Evolutionary conservation across 495 filamentous ascomycete species (phyloP).

Genomic region (Neurospora sublineolata): DNA sequence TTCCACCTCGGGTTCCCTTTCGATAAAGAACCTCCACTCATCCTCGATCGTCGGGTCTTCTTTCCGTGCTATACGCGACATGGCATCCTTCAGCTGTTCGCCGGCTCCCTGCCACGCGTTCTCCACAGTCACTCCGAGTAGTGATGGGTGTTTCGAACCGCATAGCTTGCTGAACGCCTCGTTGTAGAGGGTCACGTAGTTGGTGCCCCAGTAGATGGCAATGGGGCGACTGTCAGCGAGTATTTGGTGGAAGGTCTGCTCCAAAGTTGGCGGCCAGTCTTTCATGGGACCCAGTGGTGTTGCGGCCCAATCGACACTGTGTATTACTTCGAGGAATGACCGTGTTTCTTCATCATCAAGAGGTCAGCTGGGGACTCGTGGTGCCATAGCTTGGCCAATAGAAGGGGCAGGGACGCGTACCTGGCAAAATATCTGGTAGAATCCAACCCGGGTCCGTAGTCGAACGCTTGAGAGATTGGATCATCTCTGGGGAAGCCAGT

Average conservation of each 20-base stretch:
- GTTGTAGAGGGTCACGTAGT: constrained; percentile 36
- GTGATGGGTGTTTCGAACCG: constrained; percentile 23
- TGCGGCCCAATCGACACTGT: constrained; percentile 40
- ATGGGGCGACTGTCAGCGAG: constrained; percentile 55
- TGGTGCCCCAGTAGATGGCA: constrained; percentile 37
- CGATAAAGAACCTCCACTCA: constrained; percentile 33
- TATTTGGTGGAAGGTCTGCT: constrained; percentile 48
- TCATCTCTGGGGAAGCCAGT: constrained; percentile 8
- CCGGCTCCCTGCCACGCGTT: constrained; percentile 25
- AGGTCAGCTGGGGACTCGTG: background rate
- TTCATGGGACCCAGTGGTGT: constrained; percentile 52
- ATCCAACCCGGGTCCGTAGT: constrained; percentile 20
- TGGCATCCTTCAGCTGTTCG: constrained; percentile 20
- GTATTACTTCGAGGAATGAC: constrained; percentile 22
- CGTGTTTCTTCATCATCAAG: constrained; percentile 15
- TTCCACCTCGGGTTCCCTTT: constrained; percentile 24
- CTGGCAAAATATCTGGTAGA: constrained; percentile 21
- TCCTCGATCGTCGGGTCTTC: constrained; percentile 21
- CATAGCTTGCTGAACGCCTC: constrained; percentile 32
- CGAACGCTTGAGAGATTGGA: constrained; percentile 12
- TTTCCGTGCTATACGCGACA: constrained; percentile 15
- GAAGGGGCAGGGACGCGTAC: constrained; percentile 5
- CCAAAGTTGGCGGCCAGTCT: constrained; percentile 41
- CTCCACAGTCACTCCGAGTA: constrained; percentile 28
- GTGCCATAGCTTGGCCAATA: background rate